These are phyloP conservation scores for Gigaspora rosea DNA, from an alignment of 192 early-diverging fungal species.

Conservation along the genomic window DNA sequence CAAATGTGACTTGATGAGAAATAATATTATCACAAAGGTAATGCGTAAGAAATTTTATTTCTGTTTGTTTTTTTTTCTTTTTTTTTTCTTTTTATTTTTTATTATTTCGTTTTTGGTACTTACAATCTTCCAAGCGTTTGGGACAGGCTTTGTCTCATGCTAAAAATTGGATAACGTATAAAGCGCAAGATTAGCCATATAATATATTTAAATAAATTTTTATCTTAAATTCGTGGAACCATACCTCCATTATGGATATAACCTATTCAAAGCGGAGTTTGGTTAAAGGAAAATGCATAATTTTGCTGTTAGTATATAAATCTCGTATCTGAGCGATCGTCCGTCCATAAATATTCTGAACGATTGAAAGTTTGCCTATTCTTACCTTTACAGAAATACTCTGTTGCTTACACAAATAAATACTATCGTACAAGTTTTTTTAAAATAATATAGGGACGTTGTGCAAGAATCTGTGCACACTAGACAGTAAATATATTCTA, in stretches of 20 bases:
- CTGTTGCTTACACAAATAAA: slow-evolving; percentile 34
- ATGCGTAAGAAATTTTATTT: no score
- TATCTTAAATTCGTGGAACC: neutral
- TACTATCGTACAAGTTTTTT: slow-evolving; percentile 32
- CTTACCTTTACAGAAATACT: slow-evolving; percentile 33
- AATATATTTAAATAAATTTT: neutral
- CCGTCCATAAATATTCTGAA: neutral
- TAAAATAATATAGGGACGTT: slow-evolving; percentile 21
- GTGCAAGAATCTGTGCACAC: slow-evolving; percentile 30
- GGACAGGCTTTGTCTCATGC: slow-evolving; percentile 20
- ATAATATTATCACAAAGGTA: neutral
- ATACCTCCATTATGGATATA: slow-evolving; percentile 30
- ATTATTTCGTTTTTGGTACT: neutral
- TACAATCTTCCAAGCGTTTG: slow-evolving; percentile 29
- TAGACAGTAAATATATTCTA: slow-evolving; percentile 14
- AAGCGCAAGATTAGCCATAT: neutral
- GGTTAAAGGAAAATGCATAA: neutral
- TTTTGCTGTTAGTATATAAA: neutral
- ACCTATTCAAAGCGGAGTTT: neutral
- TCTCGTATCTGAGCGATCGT: neutral
- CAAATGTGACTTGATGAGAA: neutral
- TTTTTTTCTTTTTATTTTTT: neutral
- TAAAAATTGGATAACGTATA: neutral
- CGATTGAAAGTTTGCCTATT: neutral
- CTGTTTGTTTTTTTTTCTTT: no score